Conservation (phyloP, 106 monocot species). For the Platanthera zijinensis region DNA sequence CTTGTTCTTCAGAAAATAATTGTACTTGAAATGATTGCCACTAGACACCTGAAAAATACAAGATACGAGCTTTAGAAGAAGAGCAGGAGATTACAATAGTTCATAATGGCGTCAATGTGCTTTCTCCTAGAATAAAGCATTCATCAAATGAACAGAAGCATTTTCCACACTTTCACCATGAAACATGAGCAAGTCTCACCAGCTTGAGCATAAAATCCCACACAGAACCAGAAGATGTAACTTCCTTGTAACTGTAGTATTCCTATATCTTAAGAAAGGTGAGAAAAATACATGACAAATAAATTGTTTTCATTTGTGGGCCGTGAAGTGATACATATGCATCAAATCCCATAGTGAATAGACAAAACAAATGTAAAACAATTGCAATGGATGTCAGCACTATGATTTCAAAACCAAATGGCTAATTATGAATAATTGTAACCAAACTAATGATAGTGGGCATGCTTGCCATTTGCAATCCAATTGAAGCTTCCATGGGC, state of each 20-base stretch:
- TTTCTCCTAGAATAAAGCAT: background rate
- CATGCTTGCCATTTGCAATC: background rate
- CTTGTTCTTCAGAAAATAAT: constrained; percentile 53
- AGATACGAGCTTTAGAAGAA: background rate
- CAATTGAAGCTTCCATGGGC: background rate
- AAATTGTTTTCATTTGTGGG: background rate
- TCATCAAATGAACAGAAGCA: constrained; percentile 1
- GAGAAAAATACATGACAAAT: background rate
- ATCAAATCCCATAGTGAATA: background rate
- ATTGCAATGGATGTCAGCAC: background rate
- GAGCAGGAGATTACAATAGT: background rate
- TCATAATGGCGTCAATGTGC: background rate
- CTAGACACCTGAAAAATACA: constrained; percentile 51
- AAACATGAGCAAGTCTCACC: background rate
- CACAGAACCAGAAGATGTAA: background rate
- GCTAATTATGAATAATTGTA: background rate
- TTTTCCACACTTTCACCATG: background rate
- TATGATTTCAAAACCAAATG: constrained; percentile 2
- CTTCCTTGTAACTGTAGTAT: background rate
- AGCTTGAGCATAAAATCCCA: background rate
- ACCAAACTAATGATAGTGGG: background rate
- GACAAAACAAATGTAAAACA: background rate
- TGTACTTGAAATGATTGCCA: constrained; percentile 78
- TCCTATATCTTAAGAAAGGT: background rate
- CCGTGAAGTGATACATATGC: background rate